Evolutionary conservation across 495 filamentous ascomycete genomes (phyloP), one percentile per base, ranked within the genome.

Genomic region (Aspergillus egyptiacus): DNA sequence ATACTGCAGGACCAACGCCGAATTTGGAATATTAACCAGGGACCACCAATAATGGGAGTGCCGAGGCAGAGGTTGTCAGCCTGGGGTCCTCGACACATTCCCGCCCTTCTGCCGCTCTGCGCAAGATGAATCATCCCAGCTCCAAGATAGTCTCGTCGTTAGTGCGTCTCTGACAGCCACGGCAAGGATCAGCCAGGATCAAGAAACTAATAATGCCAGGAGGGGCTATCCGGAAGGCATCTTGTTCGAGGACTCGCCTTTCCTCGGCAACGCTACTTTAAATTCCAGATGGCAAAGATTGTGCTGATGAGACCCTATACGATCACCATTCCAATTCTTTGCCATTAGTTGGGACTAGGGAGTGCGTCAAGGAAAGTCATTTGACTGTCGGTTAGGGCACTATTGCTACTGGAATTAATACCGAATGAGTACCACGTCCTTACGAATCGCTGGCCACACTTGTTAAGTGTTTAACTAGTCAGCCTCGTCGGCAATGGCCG

Each of bases 171-270:
- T 42, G 52, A 55, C 48, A 43, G 48, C 52, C 45, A 50, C 31
- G 56, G 56, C 36, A 59, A 55, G 49, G 56, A 59, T 59, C 52
- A 46, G 24, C 56, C 50, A 53, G 56, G 50, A 53, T 55, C 52
- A 56, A 53, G 49, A 53, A 53, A 52, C 51, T 49, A 34, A n/a
- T n/a, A n/a, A 49, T n/a, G 36, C 19, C 13, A 33, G 19, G 41
- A 33, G 27, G 33, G 33, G n/a, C 28, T 31, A 36, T 6, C 31
- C n/a, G 2, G 14, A n/a, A 30, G 14, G 20, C 44, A 17, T 11
- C 43, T 19, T 20, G 18, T 25, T 32, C 19, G 32, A 17, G 27
- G 5, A 19, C 35, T 38, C 35, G 4, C 23, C 9, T 4, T 38
- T 7, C 17, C 14, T 11, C 10, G 7, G 18, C 14, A 18, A 20